Evolutionary conservation across 306 rosid genomes (phyloP).

Genomic region (Delonix regia): DNA sequence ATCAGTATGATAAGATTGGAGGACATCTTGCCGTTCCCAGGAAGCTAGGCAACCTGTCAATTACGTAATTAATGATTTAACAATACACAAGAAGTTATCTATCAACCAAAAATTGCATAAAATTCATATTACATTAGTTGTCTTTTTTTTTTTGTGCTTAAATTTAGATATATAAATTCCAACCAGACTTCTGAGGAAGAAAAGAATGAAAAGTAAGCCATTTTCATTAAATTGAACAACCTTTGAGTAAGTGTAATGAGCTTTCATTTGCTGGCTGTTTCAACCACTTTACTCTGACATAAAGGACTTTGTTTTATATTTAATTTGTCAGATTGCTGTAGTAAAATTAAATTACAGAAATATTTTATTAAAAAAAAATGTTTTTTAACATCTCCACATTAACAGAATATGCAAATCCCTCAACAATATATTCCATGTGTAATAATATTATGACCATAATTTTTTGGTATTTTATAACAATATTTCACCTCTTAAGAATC

Average conservation of each 20-base stretch:
- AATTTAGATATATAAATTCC: slow-evolving; percentile 5
- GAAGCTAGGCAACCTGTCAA: slow-evolving; percentile 33
- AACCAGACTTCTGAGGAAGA: slow-evolving; percentile 13
- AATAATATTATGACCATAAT: neutral
- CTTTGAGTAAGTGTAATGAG: neutral
- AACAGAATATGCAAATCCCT: too few relatives aligned
- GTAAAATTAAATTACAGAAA: neutral
- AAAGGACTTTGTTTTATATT: neutral
- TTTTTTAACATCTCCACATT: neutral
- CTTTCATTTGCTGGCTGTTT: slow-evolving; percentile 16
- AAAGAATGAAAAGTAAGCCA: slow-evolving; percentile 30
- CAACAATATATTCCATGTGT: too few relatives aligned
- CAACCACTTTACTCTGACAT: neutral
- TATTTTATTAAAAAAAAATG: neutral
- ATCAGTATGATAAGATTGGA: neutral
- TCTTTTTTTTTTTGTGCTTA: neutral
- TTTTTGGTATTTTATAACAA: neutral
- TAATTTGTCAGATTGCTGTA: neutral
- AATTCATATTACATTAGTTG: slow-evolving; percentile 8
- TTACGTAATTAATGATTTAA: slow-evolving; percentile 36
- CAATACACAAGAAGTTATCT: neutral
- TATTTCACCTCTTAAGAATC: neutral
- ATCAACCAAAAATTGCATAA: slow-evolving; percentile 1
- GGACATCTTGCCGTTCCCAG: slow-evolving; percentile 7
- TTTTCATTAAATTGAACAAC: neutral